These are phyloP conservation scores for Allium fistulosum DNA, from an alignment of 106 monocot genomes.

Conservation along the genomic window DNA sequence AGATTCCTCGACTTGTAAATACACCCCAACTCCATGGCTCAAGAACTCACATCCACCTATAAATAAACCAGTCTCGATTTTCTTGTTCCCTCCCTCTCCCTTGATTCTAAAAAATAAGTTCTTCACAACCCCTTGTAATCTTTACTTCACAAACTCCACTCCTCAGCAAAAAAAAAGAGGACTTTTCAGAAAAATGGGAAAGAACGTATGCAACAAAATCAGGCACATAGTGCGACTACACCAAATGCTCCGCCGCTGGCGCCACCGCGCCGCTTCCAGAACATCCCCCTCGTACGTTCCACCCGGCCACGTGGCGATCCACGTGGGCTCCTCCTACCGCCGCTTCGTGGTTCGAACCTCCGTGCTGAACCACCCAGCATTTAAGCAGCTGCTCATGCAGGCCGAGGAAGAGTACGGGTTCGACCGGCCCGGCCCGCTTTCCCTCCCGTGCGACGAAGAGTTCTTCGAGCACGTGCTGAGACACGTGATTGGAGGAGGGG, in stretches of 20 bases:
- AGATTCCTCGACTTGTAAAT: neutral
- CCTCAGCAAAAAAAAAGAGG: neutral
- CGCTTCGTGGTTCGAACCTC: conserved; percentile 29
- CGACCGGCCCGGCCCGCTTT: conserved; percentile 19
- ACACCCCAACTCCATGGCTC: neutral
- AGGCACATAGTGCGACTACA: conserved; percentile 25
- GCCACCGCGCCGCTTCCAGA: neutral
- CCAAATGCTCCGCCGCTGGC: conserved; percentile 33
- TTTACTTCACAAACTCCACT: no score
- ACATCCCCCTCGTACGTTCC: conserved; percentile 11
- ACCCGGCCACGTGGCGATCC: conserved; percentile 28
- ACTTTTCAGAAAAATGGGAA: conserved; percentile 10
- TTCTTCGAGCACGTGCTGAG: conserved; percentile 32
- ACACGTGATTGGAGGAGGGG: conserved; percentile 6
- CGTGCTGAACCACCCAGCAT: conserved; percentile 31
- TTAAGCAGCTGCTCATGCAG: conserved; percentile 19
- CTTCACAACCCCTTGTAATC: neutral
- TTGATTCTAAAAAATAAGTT: neutral
- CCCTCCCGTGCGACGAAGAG: conserved; percentile 38
- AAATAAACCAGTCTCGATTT: neutral
- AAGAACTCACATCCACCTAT: neutral
- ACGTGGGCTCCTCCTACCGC: conserved; percentile 18
- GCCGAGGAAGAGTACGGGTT: conserved; percentile 46
- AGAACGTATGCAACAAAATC: conserved; percentile 16
- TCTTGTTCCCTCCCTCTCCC: neutral